These are phyloP conservation scores for Torrubiellomyces zombiae DNA, from an alignment of 2,329 filamentous ascomycete species.

Conservation along the genomic window DNA sequence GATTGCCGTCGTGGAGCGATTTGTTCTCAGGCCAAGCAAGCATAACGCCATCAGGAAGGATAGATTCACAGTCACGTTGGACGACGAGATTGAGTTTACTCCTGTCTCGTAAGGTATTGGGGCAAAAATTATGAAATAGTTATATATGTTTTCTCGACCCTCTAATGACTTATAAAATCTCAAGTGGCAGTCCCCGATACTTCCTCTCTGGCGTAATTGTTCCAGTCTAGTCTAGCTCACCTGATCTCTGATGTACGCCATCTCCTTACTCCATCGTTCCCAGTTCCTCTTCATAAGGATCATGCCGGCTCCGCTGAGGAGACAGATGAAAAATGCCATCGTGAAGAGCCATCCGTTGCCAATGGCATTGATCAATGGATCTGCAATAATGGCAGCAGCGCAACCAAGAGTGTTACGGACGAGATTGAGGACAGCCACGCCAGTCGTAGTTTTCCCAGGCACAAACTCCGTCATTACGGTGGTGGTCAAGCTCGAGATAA, in stretches of 20 bases:
- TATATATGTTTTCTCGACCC: too few species aligned
- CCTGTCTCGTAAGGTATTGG: too few species aligned
- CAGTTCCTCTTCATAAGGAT: constrained; percentile 44
- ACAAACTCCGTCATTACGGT: constrained; percentile 82
- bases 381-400: constrained; percentile 50
- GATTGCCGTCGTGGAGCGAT: constrained; percentile 1
- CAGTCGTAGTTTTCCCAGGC: constrained; percentile 50
- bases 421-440: constrained; percentile 71
- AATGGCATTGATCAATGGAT: constrained; percentile 53
- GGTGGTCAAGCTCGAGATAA: constrained; percentile 56
- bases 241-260: too few species aligned
- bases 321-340: constrained; percentile 30
- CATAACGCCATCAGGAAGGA: too few species aligned
- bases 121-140: too few species aligned
- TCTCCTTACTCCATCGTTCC: constrained; percentile 43
- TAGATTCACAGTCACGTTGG: too few species aligned
- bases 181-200: too few species aligned
- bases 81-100: too few species aligned
- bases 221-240: too few species aligned
- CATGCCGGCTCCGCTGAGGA: constrained; percentile 40
- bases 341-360: constrained; percentile 67
- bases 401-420: constrained; percentile 64
- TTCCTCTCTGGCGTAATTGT: too few species aligned
- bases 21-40: too few species aligned
- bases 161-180: too few species aligned